Conservation (phyloP, 2,329 filamentous ascomycete genomes). For the Myriosclerotinia duriaeana region DNA sequence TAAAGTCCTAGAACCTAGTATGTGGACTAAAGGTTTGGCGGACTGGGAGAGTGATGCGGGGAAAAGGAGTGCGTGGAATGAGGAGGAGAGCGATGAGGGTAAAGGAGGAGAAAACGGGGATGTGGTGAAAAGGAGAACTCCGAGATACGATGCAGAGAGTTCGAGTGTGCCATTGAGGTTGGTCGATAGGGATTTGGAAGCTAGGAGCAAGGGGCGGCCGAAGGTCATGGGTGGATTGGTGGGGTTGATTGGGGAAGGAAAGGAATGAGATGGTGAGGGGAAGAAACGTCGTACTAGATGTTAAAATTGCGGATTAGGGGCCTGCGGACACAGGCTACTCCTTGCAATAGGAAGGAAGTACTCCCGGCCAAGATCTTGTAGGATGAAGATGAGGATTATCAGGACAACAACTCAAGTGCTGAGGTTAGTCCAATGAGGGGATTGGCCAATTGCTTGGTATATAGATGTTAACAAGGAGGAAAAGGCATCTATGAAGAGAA, state of each 20-base stretch:
- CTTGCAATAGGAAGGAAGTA: neutral
- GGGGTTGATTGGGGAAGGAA: neutral
- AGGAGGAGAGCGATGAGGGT: neutral
- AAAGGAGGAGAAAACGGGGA: neutral
- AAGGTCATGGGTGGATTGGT: conserved; percentile 19
- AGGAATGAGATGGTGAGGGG: neutral
- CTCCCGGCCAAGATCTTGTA: neutral
- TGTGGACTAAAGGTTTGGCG: conserved; percentile 32
- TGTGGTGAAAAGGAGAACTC: neutral
- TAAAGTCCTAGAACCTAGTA: conserved; percentile 26
- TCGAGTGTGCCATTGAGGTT: conserved; percentile 27
- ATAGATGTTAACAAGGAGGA: neutral
- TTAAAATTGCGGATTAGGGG: too few species aligned
- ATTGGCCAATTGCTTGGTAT: neutral
- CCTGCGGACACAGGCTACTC: neutral
- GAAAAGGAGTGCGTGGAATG: conserved; percentile 20
- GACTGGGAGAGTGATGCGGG: conserved; percentile 39
- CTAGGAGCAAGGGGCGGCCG: neutral
- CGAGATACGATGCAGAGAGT: neutral
- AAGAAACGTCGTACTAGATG: neutral
- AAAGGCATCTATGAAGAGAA: neutral
- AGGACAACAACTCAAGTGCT: conserved; percentile 16
- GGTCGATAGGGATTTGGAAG: conserved; percentile 16
- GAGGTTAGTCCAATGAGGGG: neutral
- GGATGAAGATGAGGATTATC: neutral